Evolutionary conservation across 169 alveolate genomes (phyloP), one percentile per base, ranked within the genome.

Genomic region (Plasmodium vinckei): DNA sequence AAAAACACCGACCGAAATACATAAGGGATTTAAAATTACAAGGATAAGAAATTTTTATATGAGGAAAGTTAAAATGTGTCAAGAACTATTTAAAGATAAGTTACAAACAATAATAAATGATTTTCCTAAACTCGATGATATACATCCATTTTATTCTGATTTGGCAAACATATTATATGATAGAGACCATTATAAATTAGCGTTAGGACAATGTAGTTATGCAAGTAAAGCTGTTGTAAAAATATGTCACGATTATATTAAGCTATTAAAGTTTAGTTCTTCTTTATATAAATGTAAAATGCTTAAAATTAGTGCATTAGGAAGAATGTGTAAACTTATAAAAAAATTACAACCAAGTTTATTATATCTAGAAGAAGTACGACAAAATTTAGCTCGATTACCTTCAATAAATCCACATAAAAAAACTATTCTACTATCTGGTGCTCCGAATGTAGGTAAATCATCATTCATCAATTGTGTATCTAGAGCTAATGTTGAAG

Each of bases 381-480:
- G 99, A 84, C 98, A 97, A 96, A 99, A 98, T 95, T 93, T 98
- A 91, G 87, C 97, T 5, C 73, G 99, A 73, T 93, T 99, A 51
- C 99, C 99, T 9, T 93, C 97, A 13, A 97, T 99, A 47, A 98
- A 99, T 92, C 99, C 99, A 6, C 96, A 95, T 61, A 97, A 95
- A 68, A 95, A 99, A 89, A 98, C 99, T 10, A 92, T 98, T 47
- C 82, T 98, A 54, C 93, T 97, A 54, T 95, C 99, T 44, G 99
- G 99, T 15, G 98, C 97, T 93, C 99, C 99, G 12, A 99, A 99
- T 94, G 99, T 99, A 10, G 99, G 99, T 15, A 99, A 99, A 90
- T 96, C 99, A 53, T 94, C 98, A 59, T 98, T 99, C 92, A 97
- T 98, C 96, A 99, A 99, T 95, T 87, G 93, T 82, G 97, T 98